Evolutionary conservation across 1,284 basidiomycete genomes (phyloP).

Genomic region (Ustilago sp.): DNA sequence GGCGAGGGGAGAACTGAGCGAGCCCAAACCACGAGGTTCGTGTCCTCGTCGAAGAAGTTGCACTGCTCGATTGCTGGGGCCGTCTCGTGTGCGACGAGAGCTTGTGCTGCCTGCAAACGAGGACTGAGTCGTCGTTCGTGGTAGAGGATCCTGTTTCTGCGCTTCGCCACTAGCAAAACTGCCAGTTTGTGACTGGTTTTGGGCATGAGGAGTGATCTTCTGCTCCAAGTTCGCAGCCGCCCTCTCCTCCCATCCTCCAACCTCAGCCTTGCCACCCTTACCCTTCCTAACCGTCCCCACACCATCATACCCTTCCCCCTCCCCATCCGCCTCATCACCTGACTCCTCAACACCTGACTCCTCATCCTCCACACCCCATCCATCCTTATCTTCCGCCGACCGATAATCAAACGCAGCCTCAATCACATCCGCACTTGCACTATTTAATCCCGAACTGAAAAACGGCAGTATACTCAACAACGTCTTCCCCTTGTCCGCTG

Average conservation of each 20-base stretch:
- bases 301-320: slow-evolving; percentile 7
- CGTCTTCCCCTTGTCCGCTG: slow-evolving; percentile 51
- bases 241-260: slow-evolving; percentile 36
- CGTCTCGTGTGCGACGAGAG: slow-evolving; percentile 24
- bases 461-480: slow-evolving; percentile 36
- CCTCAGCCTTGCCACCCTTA: neutral
- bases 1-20: slow-evolving; percentile 42
- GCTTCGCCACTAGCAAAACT: neutral
- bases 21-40: slow-evolving; percentile 42
- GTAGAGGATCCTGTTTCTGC: slow-evolving; percentile 16
- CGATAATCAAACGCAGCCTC: slow-evolving; percentile 48
- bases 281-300: neutral
- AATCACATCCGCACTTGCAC: slow-evolving; percentile 39
- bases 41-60: slow-evolving; percentile 27
- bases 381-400: slow-evolving; percentile 27
- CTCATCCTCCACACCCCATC: slow-evolving; percentile 20
- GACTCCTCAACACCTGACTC: slow-evolving; percentile 14
- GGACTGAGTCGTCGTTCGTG: slow-evolving; percentile 23
- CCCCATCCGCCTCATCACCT: slow-evolving; percentile 31
- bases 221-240: slow-evolving; percentile 25
- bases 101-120: slow-evolving; percentile 28
- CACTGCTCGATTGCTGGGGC: slow-evolving; percentile 9
- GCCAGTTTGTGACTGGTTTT: neutral
- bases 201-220: slow-evolving; percentile 12
- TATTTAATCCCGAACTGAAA: slow-evolving; percentile 26